Base-by-base conservation (phyloP, 2,329 filamentous ascomycete species). In the Thielaviopsis musarum region DNA sequence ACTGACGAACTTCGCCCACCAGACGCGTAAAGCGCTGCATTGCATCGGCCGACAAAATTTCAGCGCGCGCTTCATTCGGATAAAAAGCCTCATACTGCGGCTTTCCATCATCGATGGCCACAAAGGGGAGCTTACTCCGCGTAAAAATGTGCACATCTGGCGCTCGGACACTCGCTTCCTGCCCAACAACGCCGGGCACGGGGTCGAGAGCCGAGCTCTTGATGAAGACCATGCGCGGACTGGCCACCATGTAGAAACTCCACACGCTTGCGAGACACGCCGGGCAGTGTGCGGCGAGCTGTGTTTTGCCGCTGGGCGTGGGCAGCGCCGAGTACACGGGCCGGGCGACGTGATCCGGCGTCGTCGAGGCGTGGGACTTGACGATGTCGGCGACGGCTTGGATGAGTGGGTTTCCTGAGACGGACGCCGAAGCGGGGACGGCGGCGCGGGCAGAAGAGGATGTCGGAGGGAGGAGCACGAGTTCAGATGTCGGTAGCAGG, bases 401-500 rank as follows among this genome's bases (percentile, higher is more conserved):
- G 30, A 34, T 12, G 5, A 34, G 30, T 2, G 30, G 30, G 30
- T 34, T 34, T 12, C 10, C 30, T 3, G 30, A 12, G 30, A 9
- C 9, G 5, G 38, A 5, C 3, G 38, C 15, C 15, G 13, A n/a
- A 7, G 38, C 2, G 38, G 38, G 2, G 5, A 13, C 5, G 17
- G 34, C 10, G 17, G 38, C 13, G 3, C 4, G 10, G 17, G 38
- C 15, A 7, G 30, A 12, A 12, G 30, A 9, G 30, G 30, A 12
- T 10, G 38, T 5, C 7, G 38, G 2, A 2, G 38, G 38, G 17
- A 45, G 38, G 10, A 45, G 15, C 2, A 45, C 38, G 38, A 45
- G 38, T 3, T 45, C 38, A 13, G 38, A 45, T 45, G 38, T 45
- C 5, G 38, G 15, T 3, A 45, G 38, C 38, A 64, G 26, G 70